phyloP scores from a whole-genome alignment of 306 rosid genomes.

The Castanea mollissima region DNA sequence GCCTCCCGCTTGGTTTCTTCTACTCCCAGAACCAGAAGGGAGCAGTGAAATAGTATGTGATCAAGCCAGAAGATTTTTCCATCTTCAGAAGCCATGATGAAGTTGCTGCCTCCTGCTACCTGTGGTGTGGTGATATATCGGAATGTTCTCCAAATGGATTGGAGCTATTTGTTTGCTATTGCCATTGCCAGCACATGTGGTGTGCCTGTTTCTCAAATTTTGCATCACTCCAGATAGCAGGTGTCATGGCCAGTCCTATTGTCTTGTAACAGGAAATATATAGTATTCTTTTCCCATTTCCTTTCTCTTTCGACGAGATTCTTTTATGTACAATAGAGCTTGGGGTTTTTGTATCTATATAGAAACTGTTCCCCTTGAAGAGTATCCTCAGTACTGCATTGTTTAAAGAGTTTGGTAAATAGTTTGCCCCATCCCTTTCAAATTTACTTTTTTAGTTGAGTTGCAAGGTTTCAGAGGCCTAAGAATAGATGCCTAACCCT shows the following conservation, averaged over 20 bases:
- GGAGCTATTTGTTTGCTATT: not conserved
- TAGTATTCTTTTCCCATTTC: not conserved
- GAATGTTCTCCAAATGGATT: not conserved
- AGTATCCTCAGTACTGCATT: not conserved
- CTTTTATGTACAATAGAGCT: conserved; percentile 38
- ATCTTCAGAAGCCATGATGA: not conserved
- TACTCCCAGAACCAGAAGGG: conserved; percentile 49
- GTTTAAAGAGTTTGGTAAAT: conserved; percentile 5
- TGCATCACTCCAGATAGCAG: conserved; percentile 19
- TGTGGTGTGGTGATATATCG: not conserved
- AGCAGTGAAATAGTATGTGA: conserved; percentile 17
- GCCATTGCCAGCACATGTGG: not conserved
- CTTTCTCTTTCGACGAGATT: conserved; percentile 22
- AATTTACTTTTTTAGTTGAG: not conserved
- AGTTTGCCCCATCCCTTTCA: not conserved
- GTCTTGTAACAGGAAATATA: conserved; percentile 12
- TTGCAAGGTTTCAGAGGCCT: too few relatives aligned
- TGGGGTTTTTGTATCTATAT: conserved; percentile 37
- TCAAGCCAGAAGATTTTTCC: conserved; percentile 16
- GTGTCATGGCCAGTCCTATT: conserved; percentile 14
- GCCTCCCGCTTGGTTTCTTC: conserved; percentile 20
- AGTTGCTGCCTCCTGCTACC: conserved; percentile 1
- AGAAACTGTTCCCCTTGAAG: conserved; percentile 27
- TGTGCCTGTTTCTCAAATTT: conserved; percentile 25
- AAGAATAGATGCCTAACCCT: too few relatives aligned